These are phyloP conservation scores for Prototheca wickerhamii DNA, from an alignment of 163 green algal genomes.

Conservation along the genomic window DNA sequence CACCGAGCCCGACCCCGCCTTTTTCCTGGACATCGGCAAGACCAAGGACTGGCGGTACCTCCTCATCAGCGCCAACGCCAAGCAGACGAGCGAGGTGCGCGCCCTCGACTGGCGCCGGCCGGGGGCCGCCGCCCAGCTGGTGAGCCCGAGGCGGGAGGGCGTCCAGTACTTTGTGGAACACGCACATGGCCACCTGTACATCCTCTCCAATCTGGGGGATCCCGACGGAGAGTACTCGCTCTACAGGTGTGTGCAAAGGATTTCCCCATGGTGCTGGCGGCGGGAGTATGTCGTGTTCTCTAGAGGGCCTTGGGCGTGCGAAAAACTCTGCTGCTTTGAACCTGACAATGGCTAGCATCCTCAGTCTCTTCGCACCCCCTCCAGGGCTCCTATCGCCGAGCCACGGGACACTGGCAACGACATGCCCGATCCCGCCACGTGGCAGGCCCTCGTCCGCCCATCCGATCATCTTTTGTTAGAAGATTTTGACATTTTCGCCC, in stretches of 20 bases:
- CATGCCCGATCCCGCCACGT: too few relatives aligned
- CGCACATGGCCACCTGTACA: slow-evolving; percentile 22
- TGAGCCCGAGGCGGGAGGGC: slow-evolving; percentile 29
- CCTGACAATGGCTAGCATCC: too few relatives aligned
- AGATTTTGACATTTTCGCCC: slow-evolving; percentile 55
- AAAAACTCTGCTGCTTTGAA: too few relatives aligned
- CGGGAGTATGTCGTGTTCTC: not conserved
- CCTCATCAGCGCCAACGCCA: slow-evolving; percentile 55
- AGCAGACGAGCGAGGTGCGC: slow-evolving; percentile 52
- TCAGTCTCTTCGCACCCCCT: too few relatives aligned
- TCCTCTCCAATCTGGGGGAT: slow-evolving; percentile 42
- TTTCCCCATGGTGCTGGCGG: not conserved
- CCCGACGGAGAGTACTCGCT: slow-evolving; percentile 30
- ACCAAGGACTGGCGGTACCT: slow-evolving; percentile 60
- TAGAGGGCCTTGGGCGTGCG: not conserved
- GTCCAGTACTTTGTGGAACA: slow-evolving; percentile 74
- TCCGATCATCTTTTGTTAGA: slow-evolving; percentile 22
- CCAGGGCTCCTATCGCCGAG: too few relatives aligned
- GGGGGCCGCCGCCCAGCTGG: not conserved
- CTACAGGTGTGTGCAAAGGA: slow-evolving; percentile 8
- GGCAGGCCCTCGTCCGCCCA: too few relatives aligned
- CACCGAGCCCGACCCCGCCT: slow-evolving; percentile 34
- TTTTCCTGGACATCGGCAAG: slow-evolving; percentile 48
- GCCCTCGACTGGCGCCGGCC: slow-evolving; percentile 3
- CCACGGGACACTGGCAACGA: too few relatives aligned